phyloP scores from a whole-genome alignment of 495 filamentous ascomycete species.

The Penicillium subrubescens region DNA sequence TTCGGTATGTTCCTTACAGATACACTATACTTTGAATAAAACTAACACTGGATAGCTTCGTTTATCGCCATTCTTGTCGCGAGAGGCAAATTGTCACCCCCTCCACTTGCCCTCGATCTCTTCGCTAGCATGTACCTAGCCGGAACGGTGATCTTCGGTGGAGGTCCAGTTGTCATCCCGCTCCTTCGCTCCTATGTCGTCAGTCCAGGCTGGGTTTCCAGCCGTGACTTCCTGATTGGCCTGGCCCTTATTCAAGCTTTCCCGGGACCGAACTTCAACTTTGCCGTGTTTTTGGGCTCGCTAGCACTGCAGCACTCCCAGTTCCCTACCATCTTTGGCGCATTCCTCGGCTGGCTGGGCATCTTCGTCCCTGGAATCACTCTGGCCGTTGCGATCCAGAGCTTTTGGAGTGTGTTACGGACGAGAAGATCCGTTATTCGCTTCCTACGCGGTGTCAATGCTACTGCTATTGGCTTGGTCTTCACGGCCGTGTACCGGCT shows the following conservation, averaged over 20 bases:
- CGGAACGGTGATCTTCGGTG: slow-evolving; percentile 88
- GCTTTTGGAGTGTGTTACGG: slow-evolving; percentile 66
- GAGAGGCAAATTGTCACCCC: slow-evolving; percentile 47
- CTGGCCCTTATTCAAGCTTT: slow-evolving; percentile 83
- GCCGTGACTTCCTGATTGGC: slow-evolving; percentile 80
- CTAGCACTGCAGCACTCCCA: slow-evolving; percentile 50
- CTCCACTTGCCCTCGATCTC: slow-evolving; percentile 58
- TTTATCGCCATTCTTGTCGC: slow-evolving; percentile 66
- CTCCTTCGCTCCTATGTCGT: slow-evolving; percentile 79
- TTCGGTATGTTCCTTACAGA: slow-evolving; percentile 38
- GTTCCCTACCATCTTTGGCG: slow-evolving; percentile 53
- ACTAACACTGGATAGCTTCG: slow-evolving; percentile 29
- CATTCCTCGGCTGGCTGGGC: slow-evolving; percentile 65
- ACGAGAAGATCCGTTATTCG: slow-evolving; percentile 55
- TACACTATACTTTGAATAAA: neutral
- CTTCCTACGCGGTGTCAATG: slow-evolving; percentile 70
- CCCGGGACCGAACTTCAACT: slow-evolving; percentile 88
- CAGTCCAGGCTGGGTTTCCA: slow-evolving; percentile 74
- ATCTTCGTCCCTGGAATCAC: slow-evolving; percentile 75
- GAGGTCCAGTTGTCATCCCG: slow-evolving; percentile 84
- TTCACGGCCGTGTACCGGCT: slow-evolving; percentile 86
- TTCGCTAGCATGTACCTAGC: slow-evolving; percentile 84
- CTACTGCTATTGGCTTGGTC: slow-evolving; percentile 74
- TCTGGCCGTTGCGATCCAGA: slow-evolving; percentile 66
- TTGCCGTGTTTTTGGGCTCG: slow-evolving; percentile 75